Base-by-base conservation (phyloP, 148 eudicot species). In the Hydrangea macrophylla region DNA sequence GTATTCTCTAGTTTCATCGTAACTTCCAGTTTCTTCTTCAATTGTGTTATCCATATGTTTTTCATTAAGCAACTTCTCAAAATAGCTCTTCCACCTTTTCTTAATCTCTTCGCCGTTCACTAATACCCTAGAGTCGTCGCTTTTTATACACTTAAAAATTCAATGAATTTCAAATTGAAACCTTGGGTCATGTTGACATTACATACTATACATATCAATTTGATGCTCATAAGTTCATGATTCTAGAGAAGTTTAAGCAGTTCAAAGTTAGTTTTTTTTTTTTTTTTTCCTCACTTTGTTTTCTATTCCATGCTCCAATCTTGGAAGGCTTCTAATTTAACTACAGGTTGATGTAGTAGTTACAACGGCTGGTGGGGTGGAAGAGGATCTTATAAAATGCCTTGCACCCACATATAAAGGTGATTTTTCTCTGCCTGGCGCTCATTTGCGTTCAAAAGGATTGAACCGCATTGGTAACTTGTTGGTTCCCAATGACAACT, bases 341-440 rank as follows among this genome's bases (percentile, higher is more conserved):
- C n/a, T 80, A 27, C 75, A 92, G 98, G 96, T 92, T 79, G 88
- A 90, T 73, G 98, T 92, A 24, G 69, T 92, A 72, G 96, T 86
- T 48, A 90, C 98, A 22, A 92, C 96, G 28, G 78, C 94, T 55
- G 96, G 98, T 37, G 98, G 98, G 63, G 51, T 92, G 30, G 98
- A 92, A 77, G 98, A 92, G 73, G 98, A 92, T 71, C 96, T 92
- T 25, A 84, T 92, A 51, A 92, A 92, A 67, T 92, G 98, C 72
- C 90, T 92, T 65, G 94, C 92, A 55, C 86, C 96, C 17, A 92
- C 96, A 12, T 90, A 80, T 71, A 90, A 79, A 75, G 96, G 96
- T 48, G 98, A 90, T 18, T 92, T 90, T 82, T 80, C 87, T 65
- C 81, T 92, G 67, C 80, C 90, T 59, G 96, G 98, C 45, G 94